Conservation (phyloP, 441 rosid species). For the Populus hybrid region DNA sequence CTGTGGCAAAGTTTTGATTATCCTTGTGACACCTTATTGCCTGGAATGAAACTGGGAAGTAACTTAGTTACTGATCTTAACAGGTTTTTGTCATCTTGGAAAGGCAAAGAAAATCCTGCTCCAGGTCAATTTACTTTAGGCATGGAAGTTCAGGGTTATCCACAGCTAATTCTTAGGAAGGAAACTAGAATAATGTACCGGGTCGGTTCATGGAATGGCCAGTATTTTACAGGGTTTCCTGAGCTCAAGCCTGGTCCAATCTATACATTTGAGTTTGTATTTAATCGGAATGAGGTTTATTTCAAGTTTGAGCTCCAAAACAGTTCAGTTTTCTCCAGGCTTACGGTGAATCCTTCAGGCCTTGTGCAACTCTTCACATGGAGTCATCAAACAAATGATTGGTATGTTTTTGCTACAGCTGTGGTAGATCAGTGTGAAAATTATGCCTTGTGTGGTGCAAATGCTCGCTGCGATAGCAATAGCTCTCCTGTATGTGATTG, state of each 20-base stretch:
- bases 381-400: conserved; percentile 32
- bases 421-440: conserved; percentile 38
- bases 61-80: not conserved
- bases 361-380: conserved; percentile 36
- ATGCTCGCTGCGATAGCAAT: conserved; percentile 44
- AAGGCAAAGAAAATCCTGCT: conserved; percentile 52
- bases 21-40: conserved; percentile 58
- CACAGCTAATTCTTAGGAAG: conserved; percentile 36
- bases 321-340: conserved; percentile 29
- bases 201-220: conserved; percentile 64
- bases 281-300: conserved; percentile 33
- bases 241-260: conserved; percentile 23
- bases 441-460: conserved; percentile 64
- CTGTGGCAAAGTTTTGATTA: conserved; percentile 60
- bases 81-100: conserved; percentile 48
- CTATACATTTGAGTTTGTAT: conserved; percentile 32
- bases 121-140: conserved; percentile 42
- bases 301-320: conserved; percentile 27
- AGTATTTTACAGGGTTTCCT: conserved; percentile 47
- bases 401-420: conserved; percentile 44
- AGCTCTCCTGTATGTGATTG: conserved; percentile 44
- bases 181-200: conserved; percentile 26
- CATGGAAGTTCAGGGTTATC: conserved; percentile 43
- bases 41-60: conserved; percentile 51
- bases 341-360: conserved; percentile 39